Conservation (phyloP, 768 basidiomycete genomes). For the Cystofilobasidium macerans region DNA sequence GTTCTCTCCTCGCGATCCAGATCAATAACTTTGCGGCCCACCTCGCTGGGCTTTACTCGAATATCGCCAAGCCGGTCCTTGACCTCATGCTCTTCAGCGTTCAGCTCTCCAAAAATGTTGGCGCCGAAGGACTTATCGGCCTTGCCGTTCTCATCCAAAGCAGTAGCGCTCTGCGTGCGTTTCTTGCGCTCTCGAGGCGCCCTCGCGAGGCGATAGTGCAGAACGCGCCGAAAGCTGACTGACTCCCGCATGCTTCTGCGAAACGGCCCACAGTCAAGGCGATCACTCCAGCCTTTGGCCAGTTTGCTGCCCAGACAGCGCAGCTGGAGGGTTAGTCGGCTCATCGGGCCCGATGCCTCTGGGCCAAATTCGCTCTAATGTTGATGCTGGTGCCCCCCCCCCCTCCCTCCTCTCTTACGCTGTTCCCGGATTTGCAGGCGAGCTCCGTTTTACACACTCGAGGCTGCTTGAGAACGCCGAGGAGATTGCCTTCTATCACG, state of each 20-base stretch:
- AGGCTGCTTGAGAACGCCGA: constrained; percentile 79
- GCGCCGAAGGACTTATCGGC: constrained; percentile 77
- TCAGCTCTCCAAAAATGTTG: constrained; percentile 84
- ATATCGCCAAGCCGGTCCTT: constrained; percentile 82
- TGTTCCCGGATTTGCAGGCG: constrained; percentile 59
- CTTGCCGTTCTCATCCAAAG: constrained; percentile 75
- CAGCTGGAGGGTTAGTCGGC: constrained; percentile 25
- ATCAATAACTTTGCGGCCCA: constrained; percentile 84
- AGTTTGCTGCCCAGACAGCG: constrained; percentile 60
- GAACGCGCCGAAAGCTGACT: background rate
- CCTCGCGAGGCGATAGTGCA: background rate
- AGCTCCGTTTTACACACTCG: constrained; percentile 82
- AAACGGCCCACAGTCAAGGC: constrained; percentile 33
- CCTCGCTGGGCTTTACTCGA: constrained; percentile 81
- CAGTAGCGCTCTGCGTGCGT: constrained; percentile 69
- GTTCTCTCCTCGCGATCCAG: constrained; percentile 41
- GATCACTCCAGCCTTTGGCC: constrained; percentile 82
- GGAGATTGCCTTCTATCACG: constrained; percentile 42
- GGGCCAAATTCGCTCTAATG: background rate
- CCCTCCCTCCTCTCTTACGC: background rate
- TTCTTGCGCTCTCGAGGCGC: background rate
- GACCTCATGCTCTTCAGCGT: constrained; percentile 91
- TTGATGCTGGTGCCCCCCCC: background rate
- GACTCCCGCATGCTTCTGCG: background rate
- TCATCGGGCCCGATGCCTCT: background rate